phyloP scores from a whole-genome alignment of 495 filamentous ascomycete species.

The Talaromyces wortmannii region DNA sequence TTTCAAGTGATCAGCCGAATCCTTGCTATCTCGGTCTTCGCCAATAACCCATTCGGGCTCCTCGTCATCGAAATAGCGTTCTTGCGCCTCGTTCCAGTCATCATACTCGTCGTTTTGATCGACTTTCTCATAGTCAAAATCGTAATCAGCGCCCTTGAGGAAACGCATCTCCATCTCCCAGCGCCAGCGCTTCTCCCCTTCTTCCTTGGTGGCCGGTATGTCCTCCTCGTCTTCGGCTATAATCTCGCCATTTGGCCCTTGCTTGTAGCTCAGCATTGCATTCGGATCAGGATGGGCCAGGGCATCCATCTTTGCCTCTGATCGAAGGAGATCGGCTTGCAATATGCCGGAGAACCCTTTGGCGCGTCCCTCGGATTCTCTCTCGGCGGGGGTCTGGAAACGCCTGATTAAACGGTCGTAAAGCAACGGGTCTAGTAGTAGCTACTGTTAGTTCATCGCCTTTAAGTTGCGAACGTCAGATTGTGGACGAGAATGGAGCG shows the following conservation, averaged over 20 bases:
- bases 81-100: constrained; percentile 53
- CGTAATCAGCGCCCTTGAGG: constrained; percentile 60
- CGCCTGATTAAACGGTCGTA: constrained; percentile 75
- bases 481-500: constrained; percentile 21
- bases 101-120: constrained; percentile 68
- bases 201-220: constrained; percentile 52
- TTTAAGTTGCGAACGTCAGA: background rate
- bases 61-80: constrained; percentile 73
- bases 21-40: constrained; percentile 27
- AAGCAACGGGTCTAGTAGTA: constrained; percentile 59
- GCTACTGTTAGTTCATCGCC: constrained; percentile 20
- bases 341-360: constrained; percentile 71
- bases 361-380: constrained; percentile 60
- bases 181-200: constrained; percentile 59
- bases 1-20: constrained; percentile 26
- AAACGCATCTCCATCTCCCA: constrained; percentile 66
- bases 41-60: constrained; percentile 56
- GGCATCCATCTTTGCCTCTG: constrained; percentile 65
- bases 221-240: constrained; percentile 50
- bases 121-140: constrained; percentile 67
- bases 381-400: constrained; percentile 67
- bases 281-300: constrained; percentile 48
- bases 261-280: constrained; percentile 37
- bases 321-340: constrained; percentile 62
- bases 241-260: constrained; percentile 47